phyloP scores from a whole-genome alignment of 805 yeast species.

The Metschnikowia henanensis region DNA sequence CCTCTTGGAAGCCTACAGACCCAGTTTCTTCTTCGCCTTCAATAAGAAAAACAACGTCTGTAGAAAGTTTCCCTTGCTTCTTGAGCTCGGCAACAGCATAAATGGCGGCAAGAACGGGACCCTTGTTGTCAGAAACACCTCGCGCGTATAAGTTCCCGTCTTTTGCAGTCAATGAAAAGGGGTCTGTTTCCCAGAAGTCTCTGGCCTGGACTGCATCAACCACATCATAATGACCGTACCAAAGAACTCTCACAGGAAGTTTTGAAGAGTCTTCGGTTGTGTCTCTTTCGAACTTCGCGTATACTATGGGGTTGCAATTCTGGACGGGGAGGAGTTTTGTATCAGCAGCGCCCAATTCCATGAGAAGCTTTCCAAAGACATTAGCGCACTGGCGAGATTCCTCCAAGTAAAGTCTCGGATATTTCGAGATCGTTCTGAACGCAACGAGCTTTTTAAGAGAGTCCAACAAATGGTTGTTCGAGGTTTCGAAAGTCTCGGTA shows the following conservation, averaged over 20 bases:
- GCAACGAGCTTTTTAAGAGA: conserved; percentile 63
- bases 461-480: conserved; percentile 63
- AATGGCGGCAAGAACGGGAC: conserved; percentile 85
- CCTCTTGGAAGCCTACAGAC: conserved; percentile 77
- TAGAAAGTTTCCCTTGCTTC: conserved; percentile 48
- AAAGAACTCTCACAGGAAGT: conserved; percentile 50
- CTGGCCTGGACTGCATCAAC: conserved; percentile 67
- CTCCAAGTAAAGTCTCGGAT: conserved; percentile 64
- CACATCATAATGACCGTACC: conserved; percentile 98
- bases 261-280: conserved; percentile 3
- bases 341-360: conserved; percentile 66
- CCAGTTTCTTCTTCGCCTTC: conserved; percentile 98
- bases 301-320: conserved; percentile 83
- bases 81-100: conserved; percentile 79
- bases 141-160: conserved; percentile 89
- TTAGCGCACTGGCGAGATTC: conserved; percentile 89
- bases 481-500: conserved; percentile 22
- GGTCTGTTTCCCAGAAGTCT: conserved; percentile 71
- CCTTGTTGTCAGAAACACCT: conserved; percentile 94
- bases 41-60: conserved; percentile 78
- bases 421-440: conserved; percentile 76
- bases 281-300: conserved; percentile 59
- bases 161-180: conserved; percentile 70
- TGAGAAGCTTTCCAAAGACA: conserved; percentile 59
- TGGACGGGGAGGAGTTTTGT: conserved; percentile 70